Evolutionary conservation across 2,329 filamentous ascomycete genomes (phyloP), one percentile per base, ranked within the genome.

Genomic region (Trichoderma sp.): DNA sequence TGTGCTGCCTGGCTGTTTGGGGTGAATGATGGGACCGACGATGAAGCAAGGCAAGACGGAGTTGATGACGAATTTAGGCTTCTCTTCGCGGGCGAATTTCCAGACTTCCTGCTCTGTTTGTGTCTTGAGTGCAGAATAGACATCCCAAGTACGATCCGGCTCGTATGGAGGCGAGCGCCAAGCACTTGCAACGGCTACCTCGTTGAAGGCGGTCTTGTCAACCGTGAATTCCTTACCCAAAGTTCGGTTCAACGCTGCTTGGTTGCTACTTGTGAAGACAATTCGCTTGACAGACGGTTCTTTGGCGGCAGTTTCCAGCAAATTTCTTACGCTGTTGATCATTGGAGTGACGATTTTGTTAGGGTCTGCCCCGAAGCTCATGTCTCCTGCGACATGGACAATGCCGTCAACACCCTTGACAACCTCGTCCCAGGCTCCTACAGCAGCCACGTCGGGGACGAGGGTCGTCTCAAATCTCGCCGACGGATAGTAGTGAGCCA

Each of bases 211-310:
- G 16, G 19, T 31, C 8, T 21, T 37, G 43, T 60, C 57, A 24
- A 60, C 14, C 10, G 16, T 21, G 21, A 60, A 40, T 7, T 37
- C 19, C 6, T 21, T 21, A 3, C 14, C 31, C 13, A 33, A n/a
- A 58, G 29, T 16, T 58, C 31, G 14, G 27, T 13, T 33, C 19
- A 29, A 33, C 78, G 79, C 27, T 75, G 79, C 73, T 1, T 73
- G 70, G 0, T 77, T 75, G 0, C 79, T 81, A n/a, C 77, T 80
- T 0, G 81, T 83, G 43, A 80, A 72, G 8, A 83, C 80, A 35
- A 83, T 77, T 4, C 79, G 75, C 64, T 76, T 78, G 2, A 84
- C 73, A 14, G 60, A 63, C 73, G 73, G 0, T 77, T 71, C 33
- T 77, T 72, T 7, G 66, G 71, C 7, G 72, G 71, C 1, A 80